These are phyloP conservation scores for Spathaspora sp. DNA, from an alignment of 1,139 yeast genomes.

Conservation along the genomic window DNA sequence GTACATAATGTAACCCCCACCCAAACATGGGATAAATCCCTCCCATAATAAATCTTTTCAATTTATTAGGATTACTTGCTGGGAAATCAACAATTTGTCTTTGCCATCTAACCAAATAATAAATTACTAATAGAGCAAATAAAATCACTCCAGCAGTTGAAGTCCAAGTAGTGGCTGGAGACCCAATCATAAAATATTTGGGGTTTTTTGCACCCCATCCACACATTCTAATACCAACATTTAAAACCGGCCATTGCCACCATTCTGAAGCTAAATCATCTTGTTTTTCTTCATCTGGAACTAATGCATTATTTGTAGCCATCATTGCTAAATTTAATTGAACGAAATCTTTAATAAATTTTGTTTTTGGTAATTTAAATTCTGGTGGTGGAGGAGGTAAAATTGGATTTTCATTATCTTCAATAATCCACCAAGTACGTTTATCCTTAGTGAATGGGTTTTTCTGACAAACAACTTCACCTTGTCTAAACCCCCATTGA, in stretches of 20 bases:
- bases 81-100: conserved; percentile 81
- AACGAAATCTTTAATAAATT: conserved; percentile 83
- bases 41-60: conserved; percentile 57
- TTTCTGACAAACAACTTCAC: conserved; percentile 87
- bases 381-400: conserved; percentile 73
- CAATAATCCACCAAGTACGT: conserved; percentile 98
- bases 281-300: conserved; percentile 88
- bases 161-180: conserved; percentile 95
- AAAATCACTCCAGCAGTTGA: conserved; percentile 67
- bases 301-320: conserved; percentile 96
- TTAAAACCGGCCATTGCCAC: conserved; percentile 98
- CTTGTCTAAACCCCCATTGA: conserved; percentile 98
- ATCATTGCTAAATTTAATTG: conserved; percentile 96
- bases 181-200: conserved; percentile 87
- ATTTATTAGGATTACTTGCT: conserved; percentile 25
- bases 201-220: conserved; percentile 84
- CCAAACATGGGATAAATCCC: conserved; percentile 92
- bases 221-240: conserved; percentile 92
- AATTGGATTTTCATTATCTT: conserved; percentile 72
- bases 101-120: conserved; percentile 84
- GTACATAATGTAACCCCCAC: conserved; percentile 91
- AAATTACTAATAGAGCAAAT: conserved; percentile 57
- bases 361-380: conserved; percentile 79
- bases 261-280: conserved; percentile 89
- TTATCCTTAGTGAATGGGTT: conserved; percentile 80